Evolutionary conservation across 192 early-diverging fungal species (phyloP), one percentile per base, ranked within the genome.

Genomic region (Mortierella claussenii): DNA sequence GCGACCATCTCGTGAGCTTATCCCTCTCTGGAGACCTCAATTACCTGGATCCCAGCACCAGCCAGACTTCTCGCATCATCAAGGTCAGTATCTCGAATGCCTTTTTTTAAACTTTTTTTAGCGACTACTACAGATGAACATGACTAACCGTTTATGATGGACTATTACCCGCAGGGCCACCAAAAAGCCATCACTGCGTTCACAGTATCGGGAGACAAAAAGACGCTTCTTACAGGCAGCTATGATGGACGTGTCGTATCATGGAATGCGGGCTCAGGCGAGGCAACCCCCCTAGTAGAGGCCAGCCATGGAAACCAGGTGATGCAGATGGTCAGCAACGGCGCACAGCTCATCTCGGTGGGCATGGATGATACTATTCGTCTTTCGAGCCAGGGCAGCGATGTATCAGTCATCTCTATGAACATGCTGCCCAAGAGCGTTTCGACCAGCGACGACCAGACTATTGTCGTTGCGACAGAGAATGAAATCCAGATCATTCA

Each of bases 201-300:
- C 28, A 82, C 92, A 2, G 70, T 83, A 1, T 65, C 71, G 7
- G 65, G 66, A 9, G 70, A 83, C 21, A 65, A 79, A 30, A 80
- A 82, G 52, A 90, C 88, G 1, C 80, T 99, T 33, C 93, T 86
- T 76, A 94, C 94, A 12, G 97, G 93, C 40, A 92, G 90, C 57
- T 97, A 97, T 75, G 97, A 99, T 73, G 97, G 97, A 9, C 86
- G 88, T n/a, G 86, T 96, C n/a, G 88, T 87, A 76, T 56, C 80
- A 0, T 97, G 96, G 96, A 84, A 84, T 30, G 79, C 47, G 34
- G 78, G 80, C 7, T 44, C 78, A 18, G 86, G 79, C 0, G 62
- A 49, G 3, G 84, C 80, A 11, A 70, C 51, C n/a, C 78, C 60
- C 20, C 57, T 94, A 9, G 42, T 61, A 12, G 93, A 93, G 6